These are phyloP conservation scores for Trichothecium roseum DNA, from an alignment of 2,329 filamentous ascomycete genomes.

Conservation along the genomic window DNA sequence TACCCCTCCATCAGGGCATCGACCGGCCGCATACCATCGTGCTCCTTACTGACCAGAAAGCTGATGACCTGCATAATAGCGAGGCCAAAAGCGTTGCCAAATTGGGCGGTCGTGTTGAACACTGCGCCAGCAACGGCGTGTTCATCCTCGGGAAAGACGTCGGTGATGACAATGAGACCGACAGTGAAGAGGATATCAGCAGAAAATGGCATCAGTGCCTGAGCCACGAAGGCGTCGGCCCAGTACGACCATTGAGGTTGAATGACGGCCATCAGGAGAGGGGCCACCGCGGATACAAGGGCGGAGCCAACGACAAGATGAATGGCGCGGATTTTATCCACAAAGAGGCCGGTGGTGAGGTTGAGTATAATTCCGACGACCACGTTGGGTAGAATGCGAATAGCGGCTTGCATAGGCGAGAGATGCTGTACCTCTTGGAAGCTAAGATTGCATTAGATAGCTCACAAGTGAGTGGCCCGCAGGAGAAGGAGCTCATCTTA, in stretches of 20 bases:
- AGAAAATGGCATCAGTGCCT: slow-evolving; percentile 29
- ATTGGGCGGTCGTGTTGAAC: slow-evolving; percentile 47
- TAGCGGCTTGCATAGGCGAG: slow-evolving; percentile 31
- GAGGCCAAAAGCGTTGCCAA: slow-evolving; percentile 40
- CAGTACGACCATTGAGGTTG: slow-evolving; percentile 40
- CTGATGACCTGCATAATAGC: slow-evolving; percentile 36
- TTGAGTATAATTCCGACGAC: slow-evolving; percentile 32
- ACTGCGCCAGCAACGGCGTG: slow-evolving; percentile 51
- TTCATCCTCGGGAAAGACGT: slow-evolving; percentile 43
- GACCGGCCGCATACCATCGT: slow-evolving; percentile 12
- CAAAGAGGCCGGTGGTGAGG: slow-evolving; percentile 31
- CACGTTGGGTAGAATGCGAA: slow-evolving; percentile 34
- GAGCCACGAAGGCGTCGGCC: slow-evolving; percentile 32
- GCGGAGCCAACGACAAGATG: slow-evolving; percentile 29
- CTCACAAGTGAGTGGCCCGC: background rate
- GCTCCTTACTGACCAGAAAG: slow-evolving; percentile 22
- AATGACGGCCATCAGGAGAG: slow-evolving; percentile 45
- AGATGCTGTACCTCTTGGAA: slow-evolving; percentile 39
- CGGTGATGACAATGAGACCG: slow-evolving; percentile 40
- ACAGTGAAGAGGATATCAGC: slow-evolving; percentile 44
- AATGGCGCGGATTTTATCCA: slow-evolving; percentile 28
- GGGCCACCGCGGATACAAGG: slow-evolving; percentile 30
- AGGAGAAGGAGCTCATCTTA: slow-evolving; percentile 15
- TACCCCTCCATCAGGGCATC: slow-evolving; percentile 35
- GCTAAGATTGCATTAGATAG: slow-evolving; percentile 15